Conservation (phyloP, 179 eudicot genomes). For the Carnegiea gigantea region DNA sequence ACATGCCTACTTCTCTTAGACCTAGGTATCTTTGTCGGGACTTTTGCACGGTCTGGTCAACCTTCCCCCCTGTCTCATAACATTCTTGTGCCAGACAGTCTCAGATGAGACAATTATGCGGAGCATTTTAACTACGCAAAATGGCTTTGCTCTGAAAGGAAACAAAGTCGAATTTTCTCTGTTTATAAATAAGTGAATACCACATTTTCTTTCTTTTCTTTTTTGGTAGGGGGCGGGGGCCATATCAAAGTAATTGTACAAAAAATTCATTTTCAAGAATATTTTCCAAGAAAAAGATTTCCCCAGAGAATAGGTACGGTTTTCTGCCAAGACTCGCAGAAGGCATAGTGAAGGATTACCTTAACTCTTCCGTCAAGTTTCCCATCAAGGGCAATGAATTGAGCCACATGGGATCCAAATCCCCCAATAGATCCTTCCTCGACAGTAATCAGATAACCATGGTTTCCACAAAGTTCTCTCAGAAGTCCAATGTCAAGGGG, state of each 20-base stretch:
- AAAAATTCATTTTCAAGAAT: too few relatives aligned
- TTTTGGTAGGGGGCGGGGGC: background rate
- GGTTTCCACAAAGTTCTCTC: slow-evolving; percentile 67
- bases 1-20: too few relatives aligned
- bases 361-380: slow-evolving; percentile 78
- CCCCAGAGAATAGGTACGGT: background rate
- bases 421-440: slow-evolving; percentile 96
- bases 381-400: slow-evolving; percentile 84
- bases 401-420: slow-evolving; percentile 90
- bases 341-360: slow-evolving; percentile 36
- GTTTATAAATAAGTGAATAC: too few relatives aligned
- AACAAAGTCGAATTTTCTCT: too few relatives aligned
- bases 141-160: too few relatives aligned
- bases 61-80: too few relatives aligned
- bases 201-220: too few relatives aligned
- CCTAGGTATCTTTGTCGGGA: too few relatives aligned
- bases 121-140: too few relatives aligned
- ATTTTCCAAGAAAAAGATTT: background rate
- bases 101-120: too few relatives aligned
- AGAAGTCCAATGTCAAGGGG: slow-evolving; percentile 83
- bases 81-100: too few relatives aligned
- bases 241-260: background rate
- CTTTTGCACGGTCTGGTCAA: too few relatives aligned
- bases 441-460: slow-evolving; percentile 71
- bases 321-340: background rate